Evolutionary conservation across 2,329 filamentous ascomycete species (phyloP).

Genomic region (Fusarium sp.): DNA sequence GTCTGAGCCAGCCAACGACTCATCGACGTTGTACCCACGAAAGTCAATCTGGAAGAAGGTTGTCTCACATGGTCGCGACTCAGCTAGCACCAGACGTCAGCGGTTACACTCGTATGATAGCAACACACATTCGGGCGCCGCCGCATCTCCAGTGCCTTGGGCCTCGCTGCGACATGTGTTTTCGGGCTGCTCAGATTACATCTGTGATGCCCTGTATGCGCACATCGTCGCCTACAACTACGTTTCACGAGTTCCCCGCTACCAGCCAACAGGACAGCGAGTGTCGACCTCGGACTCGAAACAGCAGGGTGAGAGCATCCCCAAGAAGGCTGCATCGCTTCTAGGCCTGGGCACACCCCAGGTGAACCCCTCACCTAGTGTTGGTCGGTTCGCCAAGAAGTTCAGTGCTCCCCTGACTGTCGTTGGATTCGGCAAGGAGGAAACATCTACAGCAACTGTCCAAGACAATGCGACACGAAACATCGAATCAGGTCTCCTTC

Average conservation of each 20-base stretch:
- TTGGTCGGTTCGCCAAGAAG: constrained; percentile 40
- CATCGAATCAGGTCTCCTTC: constrained; percentile 59
- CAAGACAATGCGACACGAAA: constrained; percentile 52
- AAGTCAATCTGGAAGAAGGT: constrained; percentile 51
- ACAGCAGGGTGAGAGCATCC: constrained; percentile 50
- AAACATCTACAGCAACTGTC: constrained; percentile 33
- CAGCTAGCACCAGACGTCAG: constrained; percentile 24
- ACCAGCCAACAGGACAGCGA: constrained; percentile 29
- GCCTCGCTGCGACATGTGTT: constrained; percentile 61
- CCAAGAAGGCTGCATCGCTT: constrained; percentile 62
- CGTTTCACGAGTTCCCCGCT: constrained; percentile 50
- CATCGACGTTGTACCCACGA: constrained; percentile 22
- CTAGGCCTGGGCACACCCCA: constrained; percentile 55
- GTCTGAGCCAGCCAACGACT: constrained; percentile 31
- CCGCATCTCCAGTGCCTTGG: constrained; percentile 50
- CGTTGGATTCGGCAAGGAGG: constrained; percentile 42
- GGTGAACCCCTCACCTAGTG: constrained; percentile 22
- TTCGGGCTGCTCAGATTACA: constrained; percentile 60
- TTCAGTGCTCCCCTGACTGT: constrained; percentile 39
- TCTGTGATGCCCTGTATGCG: constrained; percentile 68
- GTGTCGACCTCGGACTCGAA: constrained; percentile 24
- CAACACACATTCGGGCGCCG: constrained; percentile 9
- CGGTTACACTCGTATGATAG: constrained; percentile 24
- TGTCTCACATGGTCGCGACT: constrained; percentile 42
- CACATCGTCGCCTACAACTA: constrained; percentile 69